phyloP scores from a whole-genome alignment of 2,329 filamentous ascomycete species.

The Cercospora zeae-maydis region DNA sequence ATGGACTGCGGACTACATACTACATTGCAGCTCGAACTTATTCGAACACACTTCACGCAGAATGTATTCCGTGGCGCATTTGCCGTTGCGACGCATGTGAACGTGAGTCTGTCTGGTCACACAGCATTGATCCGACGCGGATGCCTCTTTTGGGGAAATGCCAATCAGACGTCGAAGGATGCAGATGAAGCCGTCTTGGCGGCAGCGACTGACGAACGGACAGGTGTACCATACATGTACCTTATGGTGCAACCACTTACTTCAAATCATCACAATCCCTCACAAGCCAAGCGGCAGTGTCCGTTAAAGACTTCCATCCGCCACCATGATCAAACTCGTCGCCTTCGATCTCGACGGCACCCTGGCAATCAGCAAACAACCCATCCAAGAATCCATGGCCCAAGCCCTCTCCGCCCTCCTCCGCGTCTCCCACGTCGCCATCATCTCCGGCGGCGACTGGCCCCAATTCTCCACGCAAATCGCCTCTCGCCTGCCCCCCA shows the following conservation, averaged over 20 bases:
- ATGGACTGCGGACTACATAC: background rate
- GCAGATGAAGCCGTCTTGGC: background rate
- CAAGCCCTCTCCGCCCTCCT: constrained; percentile 38
- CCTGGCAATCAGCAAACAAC: constrained; percentile 39
- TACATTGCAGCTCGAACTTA: background rate
- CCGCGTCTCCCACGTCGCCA: constrained; percentile 40
- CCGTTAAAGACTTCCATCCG: too few relatives aligned
- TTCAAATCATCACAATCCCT: background rate
- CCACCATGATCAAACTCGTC: constrained; percentile 37
- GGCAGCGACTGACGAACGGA: background rate
- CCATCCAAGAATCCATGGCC: constrained; percentile 32
- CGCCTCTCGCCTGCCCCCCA: constrained; percentile 38
- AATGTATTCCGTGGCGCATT: background rate
- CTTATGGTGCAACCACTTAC: background rate
- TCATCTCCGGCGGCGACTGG: constrained; percentile 45
- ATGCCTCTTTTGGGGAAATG: background rate
- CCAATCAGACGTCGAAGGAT: background rate
- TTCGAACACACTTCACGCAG: background rate
- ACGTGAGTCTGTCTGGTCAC: background rate
- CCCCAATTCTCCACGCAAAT: constrained; percentile 44
- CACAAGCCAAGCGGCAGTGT: too few relatives aligned
- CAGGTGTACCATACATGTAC: background rate
- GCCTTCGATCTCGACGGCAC: constrained; percentile 42
- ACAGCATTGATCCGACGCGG: background rate
- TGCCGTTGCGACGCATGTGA: background rate